Evolutionary conservation across 805 yeast species (phyloP), one percentile per base, ranked within the genome.

Genomic region (Myxozyma mucilagina): DNA sequence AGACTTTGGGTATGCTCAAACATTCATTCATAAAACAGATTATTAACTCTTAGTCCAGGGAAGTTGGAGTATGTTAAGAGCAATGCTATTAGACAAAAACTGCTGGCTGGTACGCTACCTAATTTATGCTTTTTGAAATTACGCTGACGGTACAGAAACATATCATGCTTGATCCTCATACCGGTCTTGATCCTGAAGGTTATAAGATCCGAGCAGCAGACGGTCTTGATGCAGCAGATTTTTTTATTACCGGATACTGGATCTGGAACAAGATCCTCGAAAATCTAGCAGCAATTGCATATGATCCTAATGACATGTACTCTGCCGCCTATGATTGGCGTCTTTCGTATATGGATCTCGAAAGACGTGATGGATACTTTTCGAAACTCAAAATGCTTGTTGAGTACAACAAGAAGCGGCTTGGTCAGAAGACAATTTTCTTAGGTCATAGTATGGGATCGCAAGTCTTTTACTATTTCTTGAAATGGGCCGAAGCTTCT

Each of bases 251-350:
- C 16, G 99, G 99, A 0, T 94, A 94, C 74, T 94, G 99, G 99
- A 90, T 94, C 69, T 94, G 99, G 99, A 90, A 90, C 72, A 94
- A 94, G 72, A 84, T 94, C 55, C 79, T 94, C n/a, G 97, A 93
- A 74, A 94, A 94, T 70, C 77, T 94, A 66, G 96, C 97, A 2
- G 97, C 90, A 0, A 83, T 94, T 63, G 97, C 97, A 0, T 94
- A 94, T 74, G 96, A 90, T 51, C 93, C 97, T 1, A 87, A 90
- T 68, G 89, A 82, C 69, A 91, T 94, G 97, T 71, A 81, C 35
- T 86, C 92, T 57, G 99, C 98, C 0, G 82, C 97, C 0, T 94
- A 94, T 73, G 99, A 94, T 73, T 94, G 99, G 99, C 83, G 99
- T 71, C 80, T 94, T 67, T 87, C 96, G 0, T 94, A 90, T 72